Evolutionary conservation across 1,284 basidiomycete genomes (phyloP), one percentile per base, ranked within the genome.

Genomic region (Rhodotorula sp.): DNA sequence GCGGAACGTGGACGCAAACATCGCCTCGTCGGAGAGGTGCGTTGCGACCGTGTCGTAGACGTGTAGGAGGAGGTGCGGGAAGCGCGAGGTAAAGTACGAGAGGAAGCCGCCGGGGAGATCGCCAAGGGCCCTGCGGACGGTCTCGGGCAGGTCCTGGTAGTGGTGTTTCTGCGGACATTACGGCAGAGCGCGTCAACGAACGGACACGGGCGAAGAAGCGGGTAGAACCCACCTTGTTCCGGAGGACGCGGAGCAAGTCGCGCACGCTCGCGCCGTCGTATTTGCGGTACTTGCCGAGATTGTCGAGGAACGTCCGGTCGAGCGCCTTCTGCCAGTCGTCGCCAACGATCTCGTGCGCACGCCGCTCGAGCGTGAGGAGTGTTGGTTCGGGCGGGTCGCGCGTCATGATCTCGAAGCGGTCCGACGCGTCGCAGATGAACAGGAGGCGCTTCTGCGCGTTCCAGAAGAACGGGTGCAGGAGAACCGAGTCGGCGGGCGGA

Each of bases 401-500:
- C 77, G 90, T 91, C 92, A 99, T 96, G 80, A 94, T 95, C 83
- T 99, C 96, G 81, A 99, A 98, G 2, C 94, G 88, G 82, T 99
- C 96, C 0, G 94, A 97, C 0, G 94, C 92, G 76, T 99, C 96
- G 82, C 97, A 95, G 25, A 99, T 84, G 86, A 99, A 99, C 60
- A 87, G 89, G 5, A 99, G 84, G 48, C 95, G 87, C 76, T 91
- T 89, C 22, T 86, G 88, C 0, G 94, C 84, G 71, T 91, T 89
- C 97, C 96, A 99, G 85, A 98, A 99, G 85, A 93, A 97, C 0
- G 96, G 96, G 82, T 99, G 95, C 36, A 91, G 85, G 29, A 98
- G 85, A 80, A 91, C 92, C 48, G 88, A 88, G 21, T 87, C 87
- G 7, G 95, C 97, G 73, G 93, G 90, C 0, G 95, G 96, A 77